Percentiles rank a stretch among this genome's conserved stretches.
phyloP scores from a whole-genome alignment of 2,329 filamentous ascomycete genomes.

The Alternaria novae-zelandiae region DNA sequence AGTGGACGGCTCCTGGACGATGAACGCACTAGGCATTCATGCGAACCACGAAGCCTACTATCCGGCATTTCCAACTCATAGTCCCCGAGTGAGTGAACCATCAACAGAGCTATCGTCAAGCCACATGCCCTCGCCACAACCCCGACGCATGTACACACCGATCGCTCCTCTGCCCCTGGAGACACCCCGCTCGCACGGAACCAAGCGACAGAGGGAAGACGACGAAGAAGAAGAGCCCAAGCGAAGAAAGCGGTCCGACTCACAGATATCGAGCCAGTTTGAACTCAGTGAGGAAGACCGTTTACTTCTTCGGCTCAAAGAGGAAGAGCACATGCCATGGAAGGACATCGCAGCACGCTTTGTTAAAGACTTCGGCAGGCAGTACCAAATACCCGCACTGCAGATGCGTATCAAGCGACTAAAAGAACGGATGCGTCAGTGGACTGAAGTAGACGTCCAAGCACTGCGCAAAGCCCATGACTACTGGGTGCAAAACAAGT shows the following conservation, averaged over 20 bases:
- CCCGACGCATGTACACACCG: slow-evolving; percentile 51
- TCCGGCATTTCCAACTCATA: slow-evolving; percentile 33
- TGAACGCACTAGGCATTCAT: slow-evolving; percentile 51
- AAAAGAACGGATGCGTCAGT: slow-evolving; percentile 57
- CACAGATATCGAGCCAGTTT: slow-evolving; percentile 38
- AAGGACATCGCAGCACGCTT: slow-evolving; percentile 61
- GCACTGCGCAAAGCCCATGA: slow-evolving; percentile 59
- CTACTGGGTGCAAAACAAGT: slow-evolving; percentile 61
- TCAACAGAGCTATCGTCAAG: slow-evolving; percentile 32
- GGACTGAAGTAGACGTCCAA: slow-evolving; percentile 59
- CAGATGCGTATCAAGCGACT: slow-evolving; percentile 63
- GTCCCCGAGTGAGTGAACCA: slow-evolving; percentile 43
- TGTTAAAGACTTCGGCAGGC: slow-evolving; percentile 56
- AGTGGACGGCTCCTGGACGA: slow-evolving; percentile 48
- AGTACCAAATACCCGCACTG: slow-evolving; percentile 58
- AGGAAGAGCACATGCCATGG: slow-evolving; percentile 61
- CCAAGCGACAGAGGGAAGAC: slow-evolving; percentile 50
- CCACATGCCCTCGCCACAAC: slow-evolving; percentile 46
- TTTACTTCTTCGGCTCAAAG: slow-evolving; percentile 58
- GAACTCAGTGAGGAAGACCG: slow-evolving; percentile 60
- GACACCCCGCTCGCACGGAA: slow-evolving; percentile 33
- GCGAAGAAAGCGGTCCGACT: slow-evolving; percentile 51
- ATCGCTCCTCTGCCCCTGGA: slow-evolving; percentile 53
- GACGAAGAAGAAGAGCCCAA: slow-evolving; percentile 45
- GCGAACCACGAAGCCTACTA: slow-evolving; percentile 43